These are phyloP conservation scores for Spathaspora passalidarum DNA, from an alignment of 805 yeast species.

Conservation along the genomic window DNA sequence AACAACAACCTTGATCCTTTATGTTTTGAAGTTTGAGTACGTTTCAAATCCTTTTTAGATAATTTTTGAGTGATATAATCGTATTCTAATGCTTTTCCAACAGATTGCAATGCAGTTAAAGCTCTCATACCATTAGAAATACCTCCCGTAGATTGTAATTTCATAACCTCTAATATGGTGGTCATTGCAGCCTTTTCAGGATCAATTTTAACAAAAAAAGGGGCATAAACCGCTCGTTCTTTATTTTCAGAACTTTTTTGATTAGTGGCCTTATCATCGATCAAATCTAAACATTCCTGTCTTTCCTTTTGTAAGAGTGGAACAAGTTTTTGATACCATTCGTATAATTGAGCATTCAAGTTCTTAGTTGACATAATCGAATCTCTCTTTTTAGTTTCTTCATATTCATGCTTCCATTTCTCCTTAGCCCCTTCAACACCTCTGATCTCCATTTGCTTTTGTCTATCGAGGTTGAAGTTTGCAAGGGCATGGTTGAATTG, in stretches of 20 bases:
- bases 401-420: conserved; percentile 84
- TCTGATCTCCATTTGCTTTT: conserved; percentile 67
- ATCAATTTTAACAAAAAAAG: conserved; percentile 66
- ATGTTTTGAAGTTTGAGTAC: conserved; percentile 11
- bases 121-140: conserved; percentile 79
- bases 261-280: conserved; percentile 21
- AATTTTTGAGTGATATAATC: conserved; percentile 76
- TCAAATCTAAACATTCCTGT: conserved; percentile 47
- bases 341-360: conserved; percentile 73
- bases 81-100: conserved; percentile 80
- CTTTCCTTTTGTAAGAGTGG: conserved; percentile 72
- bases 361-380: conserved; percentile 38
- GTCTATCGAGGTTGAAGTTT: conserved; percentile 70
- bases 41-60: conserved; percentile 53
- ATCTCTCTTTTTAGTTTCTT: conserved; percentile 59
- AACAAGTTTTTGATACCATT: conserved; percentile 75
- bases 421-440: conserved; percentile 84
- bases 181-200: conserved; percentile 82
- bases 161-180: conserved; percentile 77
- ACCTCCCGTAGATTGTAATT: conserved; percentile 72
- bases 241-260: conserved; percentile 14
- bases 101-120: conserved; percentile 74
- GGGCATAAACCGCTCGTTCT: conserved; percentile 64
- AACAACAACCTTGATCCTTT: conserved; percentile 1
- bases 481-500: conserved; percentile 68